Evolutionary conservation across 768 basidiomycete species (phyloP), one percentile per base, ranked within the genome.

Genomic region (Mycena floridula): DNA sequence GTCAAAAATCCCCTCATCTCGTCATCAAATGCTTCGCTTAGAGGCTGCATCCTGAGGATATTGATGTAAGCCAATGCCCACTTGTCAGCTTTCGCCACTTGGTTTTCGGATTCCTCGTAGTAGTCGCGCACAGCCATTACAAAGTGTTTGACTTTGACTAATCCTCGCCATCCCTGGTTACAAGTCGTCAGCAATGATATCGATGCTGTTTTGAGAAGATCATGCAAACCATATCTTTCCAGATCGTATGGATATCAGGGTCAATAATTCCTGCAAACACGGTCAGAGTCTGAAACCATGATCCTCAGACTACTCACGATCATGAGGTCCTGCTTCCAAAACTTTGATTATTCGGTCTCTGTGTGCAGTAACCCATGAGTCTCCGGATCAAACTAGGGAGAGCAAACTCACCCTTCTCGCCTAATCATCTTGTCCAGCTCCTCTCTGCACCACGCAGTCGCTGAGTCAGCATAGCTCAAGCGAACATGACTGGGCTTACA

Each of bases 161-260:
- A 64, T 2, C 61, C 57, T 7, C 55, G 52, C 68, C 68, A 69
- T 25, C 57, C 55, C 67, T 66, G 27, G n/a, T 11, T 24, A 38
- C 2, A n/a, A n/a, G n/a, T n/a, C n/a, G n/a, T n/a, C n/a, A n/a
- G n/a, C n/a, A n/a, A n/a, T n/a, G n/a, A n/a, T n/a, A n/a, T n/a
- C n/a, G n/a, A n/a, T n/a, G n/a, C n/a, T n/a, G n/a, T n/a, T n/a
- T n/a, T n/a, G n/a, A n/a, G n/a, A n/a, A n/a, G n/a, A n/a, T n/a
- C n/a, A 32, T n/a, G 40, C 54, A 11, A 40, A 66, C 67, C 68
- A 67, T 67, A 23, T 64, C 64, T 50, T 62, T 64, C 68, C 68
- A 69, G 15, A 69, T 56, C 13, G 54, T 52, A 27, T 59, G 59
- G 5, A 69, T 50, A 28, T 68, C 66, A n/a, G n/a, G n/a, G n/a